Evolutionary conservation across 2,329 filamentous ascomycete genomes (phyloP).

Genomic region (Graphium sp.): DNA sequence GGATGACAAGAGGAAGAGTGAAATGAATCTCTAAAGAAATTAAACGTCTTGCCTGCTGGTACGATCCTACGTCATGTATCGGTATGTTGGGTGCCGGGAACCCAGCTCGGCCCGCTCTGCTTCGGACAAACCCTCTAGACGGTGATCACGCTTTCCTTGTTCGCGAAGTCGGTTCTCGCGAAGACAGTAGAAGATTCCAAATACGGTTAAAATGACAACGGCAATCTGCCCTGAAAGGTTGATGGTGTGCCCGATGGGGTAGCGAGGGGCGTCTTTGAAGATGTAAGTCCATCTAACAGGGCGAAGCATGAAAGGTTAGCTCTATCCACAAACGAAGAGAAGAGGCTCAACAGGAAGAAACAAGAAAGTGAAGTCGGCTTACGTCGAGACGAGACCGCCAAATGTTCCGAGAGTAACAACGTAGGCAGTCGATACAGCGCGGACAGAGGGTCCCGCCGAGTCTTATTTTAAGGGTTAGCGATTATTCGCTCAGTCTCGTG

Average conservation of each 20-base stretch:
- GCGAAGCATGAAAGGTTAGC: slow-evolving; percentile 1
- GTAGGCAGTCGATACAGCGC: slow-evolving; percentile 37
- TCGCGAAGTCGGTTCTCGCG: slow-evolving; percentile 23
- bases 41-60: no score
- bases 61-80: slow-evolving; percentile 10
- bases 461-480: no score
- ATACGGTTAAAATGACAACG: slow-evolving; percentile 23
- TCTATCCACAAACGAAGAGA: not conserved
- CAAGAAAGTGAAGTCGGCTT: slow-evolving; percentile 8
- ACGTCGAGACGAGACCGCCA: slow-evolving; percentile 39
- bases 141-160: slow-evolving; percentile 12
- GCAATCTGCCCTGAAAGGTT: slow-evolving; percentile 32
- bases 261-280: slow-evolving; percentile 24
- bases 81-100: slow-evolving; percentile 13
- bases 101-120: slow-evolving; percentile 14
- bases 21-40: no score
- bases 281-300: slow-evolving; percentile 31
- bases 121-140: slow-evolving; percentile 11
- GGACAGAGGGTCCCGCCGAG: slow-evolving; percentile 34
- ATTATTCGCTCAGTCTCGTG: no score
- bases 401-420: slow-evolving; percentile 36
- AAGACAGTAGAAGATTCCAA: slow-evolving; percentile 32
- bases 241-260: slow-evolving; percentile 34
- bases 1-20: no score
- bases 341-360: slow-evolving; percentile 4